Conservation (phyloP, 1,139 yeast genomes). For the Candida sojae region DNA sequence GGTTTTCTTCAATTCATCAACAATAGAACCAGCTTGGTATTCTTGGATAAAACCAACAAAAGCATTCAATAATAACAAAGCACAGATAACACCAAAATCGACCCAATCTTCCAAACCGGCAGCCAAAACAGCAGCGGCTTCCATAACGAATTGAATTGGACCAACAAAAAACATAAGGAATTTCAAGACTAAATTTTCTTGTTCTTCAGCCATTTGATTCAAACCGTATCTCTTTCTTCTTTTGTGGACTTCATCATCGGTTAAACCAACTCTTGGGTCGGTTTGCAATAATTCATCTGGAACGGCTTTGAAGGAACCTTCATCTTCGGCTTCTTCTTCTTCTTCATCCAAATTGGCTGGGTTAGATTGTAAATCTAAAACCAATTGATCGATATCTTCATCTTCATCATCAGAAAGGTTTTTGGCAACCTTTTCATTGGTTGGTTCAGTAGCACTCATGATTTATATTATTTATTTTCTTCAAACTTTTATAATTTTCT, state of each 20-base stretch:
- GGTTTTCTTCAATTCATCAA: constrained; percentile 91
- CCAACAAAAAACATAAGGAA: constrained; percentile 94
- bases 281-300: constrained; percentile 92
- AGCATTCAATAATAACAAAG: constrained; percentile 84
- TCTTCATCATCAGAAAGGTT: constrained; percentile 67
- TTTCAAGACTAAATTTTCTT: constrained; percentile 80
- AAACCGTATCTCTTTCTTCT: constrained; percentile 94
- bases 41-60: constrained; percentile 96
- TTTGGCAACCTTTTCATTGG: constrained; percentile 48
- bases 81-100: constrained; percentile 97
- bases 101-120: constrained; percentile 99
- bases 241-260: constrained; percentile 76
- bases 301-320: constrained; percentile 64
- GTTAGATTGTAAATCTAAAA: constrained; percentile 86
- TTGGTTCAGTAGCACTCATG: constrained; percentile 54
- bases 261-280: constrained; percentile 78
- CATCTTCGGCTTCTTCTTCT: constrained; percentile 55
- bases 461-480: not conserved
- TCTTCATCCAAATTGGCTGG: constrained; percentile 46
- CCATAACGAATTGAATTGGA: constrained; percentile 99
- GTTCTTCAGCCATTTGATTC: constrained; percentile 94
- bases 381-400: constrained; percentile 87
- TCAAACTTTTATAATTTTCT: too few relatives aligned
- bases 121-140: constrained; percentile 95
- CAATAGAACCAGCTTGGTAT: constrained; percentile 96